Base-by-base conservation (phyloP, 352 stramenopile species). In the Pythium aristosporum region DNA sequence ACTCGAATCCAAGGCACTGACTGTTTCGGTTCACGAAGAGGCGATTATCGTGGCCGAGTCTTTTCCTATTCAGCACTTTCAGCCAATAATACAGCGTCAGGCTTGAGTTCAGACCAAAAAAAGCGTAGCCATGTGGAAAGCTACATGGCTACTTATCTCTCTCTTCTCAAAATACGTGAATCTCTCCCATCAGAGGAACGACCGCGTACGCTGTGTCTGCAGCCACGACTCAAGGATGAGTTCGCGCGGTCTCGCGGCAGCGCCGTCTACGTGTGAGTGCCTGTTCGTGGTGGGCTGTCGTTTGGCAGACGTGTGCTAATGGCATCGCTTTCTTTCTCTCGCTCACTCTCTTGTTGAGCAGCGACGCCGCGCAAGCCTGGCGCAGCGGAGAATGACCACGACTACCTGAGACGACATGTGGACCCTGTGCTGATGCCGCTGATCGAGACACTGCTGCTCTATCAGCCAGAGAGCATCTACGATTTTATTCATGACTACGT, bases 401-500 rank as follows among this genome's bases (percentile, higher is more conserved):
- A 94, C 43, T 94, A 92, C 61, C 72, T 94, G 44, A 76, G 84
- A 2, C 76, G 77, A n/a, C 76, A 75, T 52, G 86, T 94, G 8
- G 84, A 93, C 54, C 82, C 82, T 6, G 73, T 95, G 57, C 75
- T 93, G 34, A 95, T 93, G 84, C 82, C 84, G 15, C 73, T 93
- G 5, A 93, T 93, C 39, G 82, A 92, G 57, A 76, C 84, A 18
- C 60, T 95, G 44, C 65, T 95, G 51, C 72, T 93, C 12, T 92
- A 92, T 47, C 84, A 94, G 39, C 83, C 86, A 0, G 74, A 88
- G 46, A 88, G 80, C 52, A 81, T 94, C 65, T 89, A 92, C 47
- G 82, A 89, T 52, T 94, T 92, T 41, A 90, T 92, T 37, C 70
- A 85, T 63, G 79, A 92, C 69, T 92, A 90, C 60, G 75, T 91